These are phyloP conservation scores for Lepidium campestre DNA, from an alignment of 441 rosid genomes.

Conservation along the genomic window DNA sequence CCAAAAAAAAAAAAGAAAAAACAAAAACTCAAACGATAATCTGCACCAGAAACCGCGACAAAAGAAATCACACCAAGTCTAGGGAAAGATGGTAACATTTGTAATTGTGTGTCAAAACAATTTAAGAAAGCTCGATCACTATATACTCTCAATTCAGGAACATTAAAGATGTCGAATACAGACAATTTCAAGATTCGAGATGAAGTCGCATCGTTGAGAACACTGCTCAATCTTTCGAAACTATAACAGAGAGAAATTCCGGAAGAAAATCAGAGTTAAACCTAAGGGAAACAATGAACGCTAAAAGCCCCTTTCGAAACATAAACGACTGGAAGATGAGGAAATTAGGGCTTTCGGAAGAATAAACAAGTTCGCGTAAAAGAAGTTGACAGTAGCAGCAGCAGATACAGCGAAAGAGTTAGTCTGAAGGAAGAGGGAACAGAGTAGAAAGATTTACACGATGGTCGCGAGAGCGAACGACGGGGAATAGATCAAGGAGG, in stretches of 20 bases:
- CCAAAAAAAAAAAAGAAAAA: background rate
- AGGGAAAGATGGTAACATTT: background rate
- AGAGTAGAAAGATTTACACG: slow-evolving; percentile 35
- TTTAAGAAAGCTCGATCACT: background rate
- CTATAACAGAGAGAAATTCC: background rate
- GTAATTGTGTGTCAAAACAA: background rate
- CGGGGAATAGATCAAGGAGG: slow-evolving; percentile 74
- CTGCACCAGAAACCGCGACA: background rate
- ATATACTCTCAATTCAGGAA: background rate
- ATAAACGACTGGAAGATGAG: background rate
- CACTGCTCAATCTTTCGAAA: background rate
- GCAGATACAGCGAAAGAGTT: background rate
- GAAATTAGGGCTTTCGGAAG: slow-evolving; percentile 1
- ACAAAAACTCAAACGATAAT: background rate
- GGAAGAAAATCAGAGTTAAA: background rate
- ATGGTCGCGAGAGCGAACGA: slow-evolving; percentile 69
- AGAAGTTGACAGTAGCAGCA: background rate
- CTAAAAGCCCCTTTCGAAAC: background rate
- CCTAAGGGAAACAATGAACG: background rate
- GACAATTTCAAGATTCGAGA: background rate
- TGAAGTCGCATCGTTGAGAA: background rate
- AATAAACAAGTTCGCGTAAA: background rate
- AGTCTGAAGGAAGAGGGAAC: background rate
- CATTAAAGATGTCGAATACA: background rate
- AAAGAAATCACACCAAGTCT: background rate